These are phyloP conservation scores for Atractiella rhizophila DNA, from an alignment of 768 basidiomycete species.

Conservation along the genomic window DNA sequence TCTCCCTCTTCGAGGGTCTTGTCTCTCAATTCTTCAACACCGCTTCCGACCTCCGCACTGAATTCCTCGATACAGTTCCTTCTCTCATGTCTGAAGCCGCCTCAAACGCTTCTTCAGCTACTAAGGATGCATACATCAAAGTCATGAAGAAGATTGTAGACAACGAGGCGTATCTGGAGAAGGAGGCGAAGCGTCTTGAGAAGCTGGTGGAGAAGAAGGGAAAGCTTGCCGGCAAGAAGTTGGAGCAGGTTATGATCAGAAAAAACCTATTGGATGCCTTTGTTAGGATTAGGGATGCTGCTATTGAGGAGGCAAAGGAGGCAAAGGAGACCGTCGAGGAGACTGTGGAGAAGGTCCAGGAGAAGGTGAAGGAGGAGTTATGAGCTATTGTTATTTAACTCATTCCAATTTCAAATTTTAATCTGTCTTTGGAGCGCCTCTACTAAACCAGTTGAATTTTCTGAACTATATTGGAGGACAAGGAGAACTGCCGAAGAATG, in stretches of 20 bases:
- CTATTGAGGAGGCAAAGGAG: conserved; percentile 30
- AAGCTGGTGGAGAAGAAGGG: conserved; percentile 31
- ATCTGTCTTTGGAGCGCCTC: no score
- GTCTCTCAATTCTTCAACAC: conserved; percentile 51
- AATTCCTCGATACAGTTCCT: conserved; percentile 42
- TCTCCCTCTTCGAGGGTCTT: conserved; percentile 42
- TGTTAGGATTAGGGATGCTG: conserved; percentile 1
- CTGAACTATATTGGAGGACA: no score
- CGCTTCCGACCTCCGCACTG: conserved; percentile 30
- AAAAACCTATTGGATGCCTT: conserved; percentile 34
- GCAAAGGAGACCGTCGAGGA: conserved; percentile 16
- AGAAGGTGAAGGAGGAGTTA: conserved; percentile 2
- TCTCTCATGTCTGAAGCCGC: conserved; percentile 28
- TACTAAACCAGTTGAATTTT: no score
- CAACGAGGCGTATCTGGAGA: conserved; percentile 49
- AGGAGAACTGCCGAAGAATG: no score
- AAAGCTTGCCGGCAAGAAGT: conserved; percentile 39
- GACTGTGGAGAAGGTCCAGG: conserved; percentile 13
- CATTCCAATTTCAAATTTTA: no score
- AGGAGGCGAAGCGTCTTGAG: conserved; percentile 42
- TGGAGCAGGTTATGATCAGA: conserved; percentile 84
- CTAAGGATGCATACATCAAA: conserved; percentile 38
- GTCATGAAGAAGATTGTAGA: conserved; percentile 71
- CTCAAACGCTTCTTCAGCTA: conserved; percentile 1
- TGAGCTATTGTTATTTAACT: no score